phyloP scores from a whole-genome alignment of 257 asterid genomes.

The Solanum lignicaule region DNA sequence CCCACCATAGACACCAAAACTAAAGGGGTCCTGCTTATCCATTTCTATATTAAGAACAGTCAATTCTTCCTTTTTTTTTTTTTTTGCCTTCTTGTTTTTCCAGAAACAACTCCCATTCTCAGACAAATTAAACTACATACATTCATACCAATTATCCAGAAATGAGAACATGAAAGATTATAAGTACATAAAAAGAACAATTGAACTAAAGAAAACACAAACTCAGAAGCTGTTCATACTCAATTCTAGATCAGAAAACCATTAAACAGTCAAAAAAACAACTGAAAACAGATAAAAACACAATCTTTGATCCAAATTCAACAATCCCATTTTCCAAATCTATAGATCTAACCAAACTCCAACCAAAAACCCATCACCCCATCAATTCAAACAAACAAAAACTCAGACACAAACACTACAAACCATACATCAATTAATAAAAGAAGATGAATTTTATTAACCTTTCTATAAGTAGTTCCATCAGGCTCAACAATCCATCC shows the following conservation, averaged over 20 bases:
- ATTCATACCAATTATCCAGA: neutral
- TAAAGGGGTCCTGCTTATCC: neutral
- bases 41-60: neutral
- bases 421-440: neutral
- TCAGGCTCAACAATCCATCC: slow-evolving; percentile 97
- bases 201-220: neutral
- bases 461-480: slow-evolving; percentile 97
- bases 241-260: slow-evolving; percentile 6
- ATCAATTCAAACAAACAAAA: neutral
- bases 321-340: slow-evolving; percentile 14
- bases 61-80: neutral
- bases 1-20: neutral
- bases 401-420: neutral
- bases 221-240: neutral
- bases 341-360: slow-evolving; percentile 41
- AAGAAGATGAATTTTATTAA: neutral
- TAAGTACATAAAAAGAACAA: neutral
- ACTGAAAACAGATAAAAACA: neutral
- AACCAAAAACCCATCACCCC: neutral
- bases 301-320: slow-evolving; percentile 11
- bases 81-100: neutral
- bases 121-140: neutral
- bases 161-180: neutral
- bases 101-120: neutral
- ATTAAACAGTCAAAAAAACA: neutral